Conservation (phyloP, 176 grass and related monocot species). For the Hordeum marinum region DNA sequence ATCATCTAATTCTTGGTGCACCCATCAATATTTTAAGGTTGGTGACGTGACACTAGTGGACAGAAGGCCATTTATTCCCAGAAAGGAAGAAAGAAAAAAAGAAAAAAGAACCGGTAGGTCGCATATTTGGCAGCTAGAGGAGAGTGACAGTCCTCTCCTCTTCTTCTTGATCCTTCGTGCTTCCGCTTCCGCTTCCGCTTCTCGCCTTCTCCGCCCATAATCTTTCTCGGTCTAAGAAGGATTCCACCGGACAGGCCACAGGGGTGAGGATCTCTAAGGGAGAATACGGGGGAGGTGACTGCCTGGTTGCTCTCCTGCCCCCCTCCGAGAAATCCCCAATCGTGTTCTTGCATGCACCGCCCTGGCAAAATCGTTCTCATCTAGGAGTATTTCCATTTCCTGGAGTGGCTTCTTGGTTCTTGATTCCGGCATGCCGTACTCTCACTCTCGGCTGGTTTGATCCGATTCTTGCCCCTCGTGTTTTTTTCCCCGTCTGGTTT, state of each 20-base stretch:
- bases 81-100: not conserved
- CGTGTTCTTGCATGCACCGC: conserved; percentile 23
- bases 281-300: conserved; percentile 13
- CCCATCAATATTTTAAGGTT: conserved; percentile 17
- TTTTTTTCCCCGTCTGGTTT: not conserved
- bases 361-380: not conserved
- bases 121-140: conserved; percentile 30
- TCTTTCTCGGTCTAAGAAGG: not conserved
- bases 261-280: conserved; percentile 5
- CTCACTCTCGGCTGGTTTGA: not conserved
- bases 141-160: conserved; percentile 10
- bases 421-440: conserved; percentile 12
- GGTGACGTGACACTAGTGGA: conserved; percentile 14
- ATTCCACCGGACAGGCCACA: not conserved
- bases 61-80: conserved; percentile 16
- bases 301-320: not conserved
- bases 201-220: conserved; percentile 16
- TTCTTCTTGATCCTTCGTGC: conserved; percentile 8
- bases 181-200: not conserved
- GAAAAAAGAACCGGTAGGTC: not conserved
- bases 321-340: conserved; percentile 25
- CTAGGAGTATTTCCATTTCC: not conserved
- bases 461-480: not conserved
- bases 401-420: conserved; percentile 15
- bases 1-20: conserved; percentile 16